These are phyloP conservation scores for Blastobotrys aristatus DNA, from an alignment of 1,139 yeast genomes.

Conservation along the genomic window DNA sequence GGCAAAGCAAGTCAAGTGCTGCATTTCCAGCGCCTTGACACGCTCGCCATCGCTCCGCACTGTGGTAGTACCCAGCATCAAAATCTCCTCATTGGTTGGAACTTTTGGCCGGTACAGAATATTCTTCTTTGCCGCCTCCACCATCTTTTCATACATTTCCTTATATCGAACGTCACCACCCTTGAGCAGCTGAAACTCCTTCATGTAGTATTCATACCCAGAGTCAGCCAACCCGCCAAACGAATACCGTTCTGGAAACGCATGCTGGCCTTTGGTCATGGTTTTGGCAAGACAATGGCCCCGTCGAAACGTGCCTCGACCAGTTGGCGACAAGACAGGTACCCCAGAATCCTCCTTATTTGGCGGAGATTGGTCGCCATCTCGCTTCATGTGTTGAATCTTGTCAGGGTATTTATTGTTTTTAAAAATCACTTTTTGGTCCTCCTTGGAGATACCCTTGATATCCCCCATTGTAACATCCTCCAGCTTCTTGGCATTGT, in stretches of 20 bases:
- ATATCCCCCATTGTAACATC: not conserved
- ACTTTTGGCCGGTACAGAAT: conserved; percentile 43
- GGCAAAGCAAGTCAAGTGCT: conserved; percentile 65
- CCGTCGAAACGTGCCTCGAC: conserved; percentile 10
- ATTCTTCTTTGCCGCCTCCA: conserved; percentile 37
- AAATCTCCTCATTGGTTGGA: conserved; percentile 41
- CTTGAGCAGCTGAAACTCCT: conserved; percentile 50
- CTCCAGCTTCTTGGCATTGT: not conserved
- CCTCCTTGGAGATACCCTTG: not conserved
- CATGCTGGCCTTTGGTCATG: conserved; percentile 10
- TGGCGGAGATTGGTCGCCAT: not conserved
- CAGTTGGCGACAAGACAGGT: conserved; percentile 12
- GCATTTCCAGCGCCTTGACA: conserved; percentile 31
- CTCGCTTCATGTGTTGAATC: not conserved
- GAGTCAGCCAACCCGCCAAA: conserved; percentile 67
- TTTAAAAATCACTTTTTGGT: not conserved
- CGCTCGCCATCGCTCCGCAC: conserved; percentile 21
- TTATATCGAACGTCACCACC: conserved; percentile 39
- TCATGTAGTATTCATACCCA: conserved; percentile 62
- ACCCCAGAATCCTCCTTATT: not conserved
- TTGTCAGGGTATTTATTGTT: not conserved
- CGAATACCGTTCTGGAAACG: conserved; percentile 25
- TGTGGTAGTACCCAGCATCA: conserved; percentile 42
- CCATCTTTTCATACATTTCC: conserved; percentile 36
- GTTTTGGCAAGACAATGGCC: conserved; percentile 13